phyloP scores from a whole-genome alignment of 2,329 filamentous ascomycete genomes.

The Plenodomus biglobosus region DNA sequence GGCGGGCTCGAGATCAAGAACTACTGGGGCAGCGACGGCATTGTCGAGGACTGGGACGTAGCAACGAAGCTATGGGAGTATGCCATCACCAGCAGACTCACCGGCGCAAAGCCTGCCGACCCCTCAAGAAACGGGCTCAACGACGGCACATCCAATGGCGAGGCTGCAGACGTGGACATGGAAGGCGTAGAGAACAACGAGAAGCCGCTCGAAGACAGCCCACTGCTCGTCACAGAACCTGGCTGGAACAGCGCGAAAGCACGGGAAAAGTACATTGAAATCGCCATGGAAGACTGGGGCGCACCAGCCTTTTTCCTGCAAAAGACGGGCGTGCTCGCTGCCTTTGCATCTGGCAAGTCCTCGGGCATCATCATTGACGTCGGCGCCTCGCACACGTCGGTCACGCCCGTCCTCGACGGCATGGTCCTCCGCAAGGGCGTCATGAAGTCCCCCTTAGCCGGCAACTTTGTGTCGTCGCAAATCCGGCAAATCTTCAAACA shows the following conservation, averaged over 20 bases:
- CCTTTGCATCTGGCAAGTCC: conserved; percentile 91
- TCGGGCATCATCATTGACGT: conserved; percentile 91
- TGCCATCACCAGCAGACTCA: conserved; percentile 83
- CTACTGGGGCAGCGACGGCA: conserved; percentile 84
- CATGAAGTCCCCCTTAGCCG: conserved; percentile 80
- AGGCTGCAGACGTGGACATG: conserved; percentile 57
- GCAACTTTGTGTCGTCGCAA: conserved; percentile 87
- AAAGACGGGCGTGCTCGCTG: conserved; percentile 82
- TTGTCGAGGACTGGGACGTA: conserved; percentile 95
- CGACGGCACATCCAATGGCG: conserved; percentile 61
- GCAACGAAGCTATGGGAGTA: conserved; percentile 91
- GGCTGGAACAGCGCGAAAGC: conserved; percentile 88
- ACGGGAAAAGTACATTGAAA: conserved; percentile 90
- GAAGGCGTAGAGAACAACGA: conserved; percentile 63
- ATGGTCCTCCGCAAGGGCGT: conserved; percentile 88
- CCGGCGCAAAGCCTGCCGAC: conserved; percentile 69
- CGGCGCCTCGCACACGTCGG: conserved; percentile 82
- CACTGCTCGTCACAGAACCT: conserved; percentile 89
- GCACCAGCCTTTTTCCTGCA: conserved; percentile 93
- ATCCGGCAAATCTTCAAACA: conserved; percentile 77
- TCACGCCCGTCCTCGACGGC: conserved; percentile 91
- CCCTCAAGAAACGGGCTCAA: conserved; percentile 79
- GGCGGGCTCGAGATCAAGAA: conserved; percentile 81
- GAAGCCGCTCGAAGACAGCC: conserved; percentile 84
- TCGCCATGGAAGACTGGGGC: conserved; percentile 97